Base-by-base conservation (phyloP, 768 basidiomycete species). In the Russula sp. region DNA sequence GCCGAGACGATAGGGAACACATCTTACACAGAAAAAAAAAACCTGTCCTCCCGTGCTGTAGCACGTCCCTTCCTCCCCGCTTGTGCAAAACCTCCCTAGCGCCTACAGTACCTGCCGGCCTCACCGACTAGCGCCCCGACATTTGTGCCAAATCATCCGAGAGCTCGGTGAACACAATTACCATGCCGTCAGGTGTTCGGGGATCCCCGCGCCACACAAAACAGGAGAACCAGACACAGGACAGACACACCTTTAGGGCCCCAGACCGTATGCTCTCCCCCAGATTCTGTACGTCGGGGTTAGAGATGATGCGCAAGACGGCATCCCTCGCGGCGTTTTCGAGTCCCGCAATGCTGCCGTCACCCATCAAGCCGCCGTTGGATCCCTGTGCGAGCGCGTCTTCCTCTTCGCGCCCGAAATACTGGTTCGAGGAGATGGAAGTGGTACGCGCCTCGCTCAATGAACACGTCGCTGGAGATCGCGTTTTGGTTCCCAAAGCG, bases 401-500 rank as follows among this genome's bases (percentile, higher is more conserved):
- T n/a, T 88, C 86, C 59, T 90, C 87, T 58, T 88, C 85, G 16
- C 94, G 82, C 2, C 96, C 97, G 74, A 97, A 98, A 82, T 98
- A 99, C 67, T 93, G 90, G 71, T 84, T 95, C 16, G 93, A 96
- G 0, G 93, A 96, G 70, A 98, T 98, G 36, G 92, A 85, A 0
- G 88, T 90, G 14, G 95, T 97, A 98, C 22, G 85, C 73, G 52
- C 89, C 88, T 45, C 96, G 83, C 25, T 87, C 93, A 72, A 98
- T 98, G 78, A 88, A 98, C 90, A 94, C 93, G 70, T 98, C 97
- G 4, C 93, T 96, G 6, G 95, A 98, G 72, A 99, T 99, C 57
- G 83, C 93, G 71, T 98, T 99, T 72, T 98, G 97, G 61, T 70
- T 73, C 2, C 93, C 91, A 72, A 98, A 99, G 68, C 90, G 92